Conservation (phyloP, 2,329 filamentous ascomycete species). For the Cyphellophora attinorum region DNA sequence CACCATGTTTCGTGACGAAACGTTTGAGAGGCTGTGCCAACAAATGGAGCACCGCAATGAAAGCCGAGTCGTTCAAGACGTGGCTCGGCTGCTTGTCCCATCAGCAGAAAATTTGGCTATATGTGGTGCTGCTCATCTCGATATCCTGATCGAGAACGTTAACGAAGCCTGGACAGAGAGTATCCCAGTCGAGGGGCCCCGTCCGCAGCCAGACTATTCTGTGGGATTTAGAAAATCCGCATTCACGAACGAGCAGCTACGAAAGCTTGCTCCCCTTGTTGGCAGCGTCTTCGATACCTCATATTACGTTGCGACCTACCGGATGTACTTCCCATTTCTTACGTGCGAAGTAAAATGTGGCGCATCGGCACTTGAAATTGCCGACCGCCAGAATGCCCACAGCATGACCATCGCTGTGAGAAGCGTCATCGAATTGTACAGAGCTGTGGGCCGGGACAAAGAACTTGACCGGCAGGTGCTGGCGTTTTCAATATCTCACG, state of each 20-base stretch:
- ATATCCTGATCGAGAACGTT: slow-evolving; percentile 23
- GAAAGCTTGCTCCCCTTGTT: slow-evolving; percentile 23
- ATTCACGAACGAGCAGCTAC: slow-evolving; percentile 26
- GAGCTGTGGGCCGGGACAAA: slow-evolving; percentile 23
- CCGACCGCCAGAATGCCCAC: slow-evolving; percentile 23
- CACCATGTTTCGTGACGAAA: slow-evolving; percentile 24
- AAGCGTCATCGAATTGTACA: slow-evolving; percentile 31
- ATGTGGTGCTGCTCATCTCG: slow-evolving; percentile 18
- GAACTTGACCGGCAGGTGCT: slow-evolving; percentile 33
- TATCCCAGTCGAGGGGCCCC: slow-evolving; percentile 19
- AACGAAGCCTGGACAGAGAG: slow-evolving; percentile 25
- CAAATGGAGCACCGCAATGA: slow-evolving; percentile 25
- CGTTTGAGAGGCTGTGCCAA: slow-evolving; percentile 24
- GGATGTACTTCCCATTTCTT: slow-evolving; percentile 21
- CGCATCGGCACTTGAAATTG: slow-evolving; percentile 18
- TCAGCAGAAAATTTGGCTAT: slow-evolving; percentile 24
- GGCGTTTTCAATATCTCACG: slow-evolving; percentile 34
- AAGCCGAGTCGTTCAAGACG: slow-evolving; percentile 26
- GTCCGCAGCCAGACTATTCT: slow-evolving; percentile 28
- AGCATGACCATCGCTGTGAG: slow-evolving; percentile 26
- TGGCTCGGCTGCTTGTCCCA: slow-evolving; percentile 26
- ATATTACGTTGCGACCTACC: slow-evolving; percentile 16
- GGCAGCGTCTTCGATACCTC: slow-evolving; percentile 14
- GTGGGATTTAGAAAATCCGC: slow-evolving; percentile 24
- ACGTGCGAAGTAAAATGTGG: slow-evolving; percentile 19